A percentile compares a stretch with the other conserved stretches of the same genome.
Evolutionary conservation across 495 filamentous ascomycete species (phyloP).

Genomic region (Annulohypoxylon maeteangense): DNA sequence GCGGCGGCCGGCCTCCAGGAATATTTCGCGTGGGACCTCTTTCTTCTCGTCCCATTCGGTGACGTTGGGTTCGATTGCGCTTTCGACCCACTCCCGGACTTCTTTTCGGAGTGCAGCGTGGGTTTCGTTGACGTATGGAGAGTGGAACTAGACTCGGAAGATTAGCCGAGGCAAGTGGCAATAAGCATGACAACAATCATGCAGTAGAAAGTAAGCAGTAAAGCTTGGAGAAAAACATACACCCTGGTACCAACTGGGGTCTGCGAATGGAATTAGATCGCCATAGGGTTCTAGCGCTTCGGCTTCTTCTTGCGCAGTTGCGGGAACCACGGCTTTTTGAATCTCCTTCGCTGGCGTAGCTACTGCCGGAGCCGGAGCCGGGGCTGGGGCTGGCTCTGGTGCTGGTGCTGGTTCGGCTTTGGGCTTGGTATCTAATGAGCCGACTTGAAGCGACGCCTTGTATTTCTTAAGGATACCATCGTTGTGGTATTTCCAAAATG

Average conservation of each 20-base stretch:
- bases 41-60: conserved; percentile 97
- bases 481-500: conserved; percentile 99
- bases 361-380: conserved; percentile 65
- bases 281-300: conserved; percentile 87
- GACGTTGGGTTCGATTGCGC: conserved; percentile 89
- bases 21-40: conserved; percentile 85
- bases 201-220: background rate
- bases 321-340: conserved; percentile 57
- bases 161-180: conserved; percentile 6
- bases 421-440: conserved; percentile 89
- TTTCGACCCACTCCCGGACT: conserved; percentile 90
- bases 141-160: conserved; percentile 79
- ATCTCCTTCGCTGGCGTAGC: conserved; percentile 63
- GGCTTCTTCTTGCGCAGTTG: conserved; percentile 62
- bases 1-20: conserved; percentile 92
- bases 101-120: conserved; percentile 91
- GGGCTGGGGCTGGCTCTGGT: conserved; percentile 58
- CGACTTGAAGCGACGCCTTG: conserved; percentile 85
- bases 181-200: background rate
- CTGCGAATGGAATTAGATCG: conserved; percentile 87
- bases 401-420: conserved; percentile 53
- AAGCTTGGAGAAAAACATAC: conserved; percentile 56
- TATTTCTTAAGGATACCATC: conserved; percentile 94
- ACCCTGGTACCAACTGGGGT: conserved; percentile 96
- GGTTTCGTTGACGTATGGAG: conserved; percentile 93